These are phyloP conservation scores for Cladosporium sp. DNA, from an alignment of 2,329 filamentous ascomycete species.

Conservation along the genomic window DNA sequence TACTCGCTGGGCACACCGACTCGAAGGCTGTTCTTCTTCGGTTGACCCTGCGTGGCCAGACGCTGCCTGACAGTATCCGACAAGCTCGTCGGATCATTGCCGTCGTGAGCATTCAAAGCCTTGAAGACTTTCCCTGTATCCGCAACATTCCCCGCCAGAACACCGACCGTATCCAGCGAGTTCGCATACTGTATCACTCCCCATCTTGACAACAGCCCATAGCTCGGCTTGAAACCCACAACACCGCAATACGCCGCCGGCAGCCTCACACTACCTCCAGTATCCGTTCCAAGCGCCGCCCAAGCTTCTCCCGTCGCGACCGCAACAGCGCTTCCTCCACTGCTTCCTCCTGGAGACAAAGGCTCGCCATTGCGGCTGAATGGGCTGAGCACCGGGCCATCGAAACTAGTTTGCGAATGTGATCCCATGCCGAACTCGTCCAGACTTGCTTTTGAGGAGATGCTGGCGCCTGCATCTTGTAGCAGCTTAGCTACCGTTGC, in stretches of 20 bases:
- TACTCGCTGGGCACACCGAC: conserved; percentile 70
- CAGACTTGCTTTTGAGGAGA: conserved; percentile 82
- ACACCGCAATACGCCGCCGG: conserved; percentile 82
- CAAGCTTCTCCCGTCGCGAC: conserved; percentile 62
- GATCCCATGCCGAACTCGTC: conserved; percentile 97
- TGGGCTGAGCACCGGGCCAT: conserved; percentile 59
- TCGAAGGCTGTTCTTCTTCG: conserved; percentile 30
- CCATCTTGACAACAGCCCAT: conserved; percentile 78
- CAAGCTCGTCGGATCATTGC: conserved; percentile 58
- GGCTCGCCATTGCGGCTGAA: conserved; percentile 30
- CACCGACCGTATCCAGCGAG: conserved; percentile 83
- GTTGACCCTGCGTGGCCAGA: conserved; percentile 27
- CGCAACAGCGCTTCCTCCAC: conserved; percentile 85
- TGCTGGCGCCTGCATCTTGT: conserved; percentile 54
- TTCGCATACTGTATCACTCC: conserved; percentile 91
- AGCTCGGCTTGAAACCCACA: conserved; percentile 86
- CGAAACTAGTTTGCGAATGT: conserved; percentile 64
- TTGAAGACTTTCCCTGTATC: conserved; percentile 43
- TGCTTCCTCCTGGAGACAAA: conserved; percentile 78
- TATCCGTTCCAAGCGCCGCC: conserved; percentile 85
- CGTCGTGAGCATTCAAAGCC: conserved; percentile 57
- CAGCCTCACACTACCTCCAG: conserved; percentile 79
- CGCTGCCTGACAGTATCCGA: conserved; percentile 14
- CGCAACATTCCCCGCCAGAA: conserved; percentile 57
- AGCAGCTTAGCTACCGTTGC: conserved; percentile 74